Evolutionary conservation across 805 yeast genomes (phyloP).

Genomic region (Teunomyces panamensis): DNA sequence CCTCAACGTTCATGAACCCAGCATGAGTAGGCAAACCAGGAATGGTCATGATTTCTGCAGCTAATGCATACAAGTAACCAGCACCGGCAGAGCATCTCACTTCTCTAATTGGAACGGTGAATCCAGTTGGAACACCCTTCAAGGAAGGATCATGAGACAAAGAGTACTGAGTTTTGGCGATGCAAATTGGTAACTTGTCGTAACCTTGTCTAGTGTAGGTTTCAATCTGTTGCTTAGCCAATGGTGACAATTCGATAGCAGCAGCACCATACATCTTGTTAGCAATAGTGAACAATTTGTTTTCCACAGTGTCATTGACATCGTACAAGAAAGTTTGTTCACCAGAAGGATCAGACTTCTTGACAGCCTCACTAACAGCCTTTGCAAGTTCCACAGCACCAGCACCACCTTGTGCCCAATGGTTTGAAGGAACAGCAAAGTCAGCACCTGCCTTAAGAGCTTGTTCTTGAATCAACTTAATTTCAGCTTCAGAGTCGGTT

Average conservation of each 20-base stretch:
- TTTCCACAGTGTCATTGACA: constrained; percentile 68
- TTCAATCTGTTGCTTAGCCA: constrained; percentile 78
- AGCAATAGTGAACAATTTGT: constrained; percentile 77
- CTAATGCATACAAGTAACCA: constrained; percentile 92
- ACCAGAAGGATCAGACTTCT: constrained; percentile 32
- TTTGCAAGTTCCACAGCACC: constrained; percentile 86
- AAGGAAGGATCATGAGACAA: constrained; percentile 89
- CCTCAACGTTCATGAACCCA: constrained; percentile 97
- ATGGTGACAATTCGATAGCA: constrained; percentile 74
- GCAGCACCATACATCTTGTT: constrained; percentile 91
- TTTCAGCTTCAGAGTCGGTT: constrained; percentile 78
- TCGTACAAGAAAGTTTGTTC: constrained; percentile 62
- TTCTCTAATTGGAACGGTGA: constrained; percentile 91
- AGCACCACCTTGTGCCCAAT: constrained; percentile 93
- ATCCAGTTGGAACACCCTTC: constrained; percentile 94
- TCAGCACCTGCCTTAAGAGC: constrained; percentile 90
- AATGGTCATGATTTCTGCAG: constrained; percentile 95
- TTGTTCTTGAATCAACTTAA: constrained; percentile 72
- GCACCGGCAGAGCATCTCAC: constrained; percentile 95
- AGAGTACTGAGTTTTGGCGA: constrained; percentile 97
- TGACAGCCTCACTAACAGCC: constrained; percentile 73
- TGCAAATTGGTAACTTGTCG: constrained; percentile 88
- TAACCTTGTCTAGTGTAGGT: constrained; percentile 84
- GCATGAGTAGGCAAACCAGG: constrained; percentile 96
- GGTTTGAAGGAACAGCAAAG: constrained; percentile 86